Base-by-base conservation (phyloP, 1,284 basidiomycete species). In the Malassezia globosa region DNA sequence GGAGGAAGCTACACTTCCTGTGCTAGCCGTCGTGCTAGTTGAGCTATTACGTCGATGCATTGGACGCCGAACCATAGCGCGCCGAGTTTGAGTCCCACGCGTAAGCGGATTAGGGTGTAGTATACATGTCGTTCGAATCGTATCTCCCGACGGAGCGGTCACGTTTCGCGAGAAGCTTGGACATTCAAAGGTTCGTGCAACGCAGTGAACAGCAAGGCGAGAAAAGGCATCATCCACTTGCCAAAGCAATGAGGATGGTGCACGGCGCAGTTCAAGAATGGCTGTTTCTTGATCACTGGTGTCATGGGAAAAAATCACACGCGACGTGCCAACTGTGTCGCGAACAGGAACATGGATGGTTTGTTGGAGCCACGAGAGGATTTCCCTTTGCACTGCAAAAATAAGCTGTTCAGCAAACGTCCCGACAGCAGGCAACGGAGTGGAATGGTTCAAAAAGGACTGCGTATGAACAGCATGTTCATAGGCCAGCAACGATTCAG, bases 231-330 rank as follows among this genome's bases (percentile, higher is more conserved):
- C 61, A 14, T 54, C 54, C 7, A 64, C 42, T 5, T 52, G 37
- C 63, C 63, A 67, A 1, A 64, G 58, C 5, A 69, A 38, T 16
- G 54, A 54, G 26, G 66, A 60, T 3, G 64, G 61, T 6, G 57
- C 51, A 2, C 58, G 45, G n/a, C 57, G 58, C 19, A 67, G 53
- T 41, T 66, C 60, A 3, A 61, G 31, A 19, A 46, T 38, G 29
- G 18, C 33, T 13, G 26, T 19, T 29, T 41, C 41, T 37, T 19
- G 7, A 26, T 31, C 24, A 39, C 18, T 13, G 13, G 11, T 25
- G 23, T 31, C 36, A 22, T 25, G 37, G 2, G 29, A 35, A 13
- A 31, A 34, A 10, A 37, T 31, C 29, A 18, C 42, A 26, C 31
- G 47, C 10, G 3, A 14, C 14, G 16, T 7, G 13, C n/a, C 11